phyloP scores from a whole-genome alignment of 495 filamentous ascomycete species.

The Lasiosphaeria ovina region DNA sequence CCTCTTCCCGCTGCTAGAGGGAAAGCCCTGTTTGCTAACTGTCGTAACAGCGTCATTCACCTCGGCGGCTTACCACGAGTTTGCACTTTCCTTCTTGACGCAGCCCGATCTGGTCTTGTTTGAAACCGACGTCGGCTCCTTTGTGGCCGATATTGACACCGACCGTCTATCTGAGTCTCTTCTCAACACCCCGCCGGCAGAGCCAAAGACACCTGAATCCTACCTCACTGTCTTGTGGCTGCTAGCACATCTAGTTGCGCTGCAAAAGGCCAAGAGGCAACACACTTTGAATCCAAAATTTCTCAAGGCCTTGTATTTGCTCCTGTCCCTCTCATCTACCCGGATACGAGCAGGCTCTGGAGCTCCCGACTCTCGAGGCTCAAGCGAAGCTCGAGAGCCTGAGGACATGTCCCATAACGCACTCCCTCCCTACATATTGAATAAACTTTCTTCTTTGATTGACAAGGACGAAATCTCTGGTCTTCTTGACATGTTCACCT shows the following conservation, averaged over 20 bases:
- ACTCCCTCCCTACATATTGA: constrained; percentile 32
- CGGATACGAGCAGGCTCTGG: constrained; percentile 25
- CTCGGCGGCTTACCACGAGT: constrained; percentile 32
- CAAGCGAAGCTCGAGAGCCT: constrained; percentile 6
- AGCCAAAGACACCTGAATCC: constrained; percentile 17
- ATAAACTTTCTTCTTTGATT: constrained; percentile 35
- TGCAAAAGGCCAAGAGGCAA: constrained; percentile 52
- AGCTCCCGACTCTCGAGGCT: constrained; percentile 7
- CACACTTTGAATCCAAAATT: constrained; percentile 16
- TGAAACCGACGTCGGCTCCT: constrained; percentile 18
- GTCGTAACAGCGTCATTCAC: constrained; percentile 14
- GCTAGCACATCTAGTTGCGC: constrained; percentile 74
- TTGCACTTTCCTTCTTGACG: constrained; percentile 40
- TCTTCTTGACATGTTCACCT: constrained; percentile 37
- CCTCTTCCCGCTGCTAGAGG: background rate
- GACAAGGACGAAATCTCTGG: constrained; percentile 41
- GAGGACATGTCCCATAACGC: constrained; percentile 14
- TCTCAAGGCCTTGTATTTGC: constrained; percentile 26
- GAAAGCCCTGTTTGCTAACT: constrained; percentile 3
- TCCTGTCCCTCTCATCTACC: constrained; percentile 25
- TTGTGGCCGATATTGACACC: constrained; percentile 22
- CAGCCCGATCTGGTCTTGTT: constrained; percentile 23
- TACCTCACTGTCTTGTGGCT: constrained; percentile 63
- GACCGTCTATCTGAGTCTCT: constrained; percentile 30
- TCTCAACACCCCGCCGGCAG: constrained; percentile 6